Evolutionary conservation across 495 filamentous ascomycete species (phyloP).

Genomic region (Annulohypoxylon moriforme): DNA sequence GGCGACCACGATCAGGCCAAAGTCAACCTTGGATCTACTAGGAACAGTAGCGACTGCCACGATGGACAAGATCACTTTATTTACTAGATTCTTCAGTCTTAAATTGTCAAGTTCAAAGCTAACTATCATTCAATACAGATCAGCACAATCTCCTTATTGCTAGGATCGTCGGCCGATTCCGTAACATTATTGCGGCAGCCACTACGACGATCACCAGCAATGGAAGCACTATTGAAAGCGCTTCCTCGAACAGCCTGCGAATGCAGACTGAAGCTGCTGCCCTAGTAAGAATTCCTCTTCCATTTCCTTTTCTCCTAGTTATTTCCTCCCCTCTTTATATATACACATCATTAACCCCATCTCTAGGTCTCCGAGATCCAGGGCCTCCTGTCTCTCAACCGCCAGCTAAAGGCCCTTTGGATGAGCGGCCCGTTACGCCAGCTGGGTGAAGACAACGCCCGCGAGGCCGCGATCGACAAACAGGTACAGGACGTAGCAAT

Average conservation of each 20-base stretch:
- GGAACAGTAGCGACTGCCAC: too few relatives aligned
- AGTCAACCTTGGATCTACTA: too few relatives aligned
- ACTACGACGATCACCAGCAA: conserved; percentile 43
- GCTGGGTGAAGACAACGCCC: conserved; percentile 49
- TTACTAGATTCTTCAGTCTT: not conserved
- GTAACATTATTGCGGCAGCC: conserved; percentile 49
- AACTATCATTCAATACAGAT: conserved; percentile 45
- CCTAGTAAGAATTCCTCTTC: conserved; percentile 36
- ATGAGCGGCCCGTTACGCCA: conserved; percentile 54
- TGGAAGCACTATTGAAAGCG: conserved; percentile 49
- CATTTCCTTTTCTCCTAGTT: not conserved
- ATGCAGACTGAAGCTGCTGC: conserved; percentile 50
- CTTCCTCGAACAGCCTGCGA: conserved; percentile 51
- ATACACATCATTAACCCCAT: not conserved
- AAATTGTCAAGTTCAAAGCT: not conserved
- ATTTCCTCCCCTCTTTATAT: not conserved
- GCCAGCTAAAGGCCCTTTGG: conserved; percentile 58
- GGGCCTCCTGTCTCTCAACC: conserved; percentile 54
- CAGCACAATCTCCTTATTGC: conserved; percentile 54
- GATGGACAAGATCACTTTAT: not conserved
- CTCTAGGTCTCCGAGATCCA: conserved; percentile 48
- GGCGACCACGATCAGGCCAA: too few relatives aligned
- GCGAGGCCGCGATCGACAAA: conserved; percentile 43
- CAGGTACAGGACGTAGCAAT: conserved; percentile 21
- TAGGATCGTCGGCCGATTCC: conserved; percentile 51